Evolutionary conservation across 2,329 filamentous ascomycete genomes (phyloP), one percentile per base, ranked within the genome.

Genomic region (Fusarium buharicum): DNA sequence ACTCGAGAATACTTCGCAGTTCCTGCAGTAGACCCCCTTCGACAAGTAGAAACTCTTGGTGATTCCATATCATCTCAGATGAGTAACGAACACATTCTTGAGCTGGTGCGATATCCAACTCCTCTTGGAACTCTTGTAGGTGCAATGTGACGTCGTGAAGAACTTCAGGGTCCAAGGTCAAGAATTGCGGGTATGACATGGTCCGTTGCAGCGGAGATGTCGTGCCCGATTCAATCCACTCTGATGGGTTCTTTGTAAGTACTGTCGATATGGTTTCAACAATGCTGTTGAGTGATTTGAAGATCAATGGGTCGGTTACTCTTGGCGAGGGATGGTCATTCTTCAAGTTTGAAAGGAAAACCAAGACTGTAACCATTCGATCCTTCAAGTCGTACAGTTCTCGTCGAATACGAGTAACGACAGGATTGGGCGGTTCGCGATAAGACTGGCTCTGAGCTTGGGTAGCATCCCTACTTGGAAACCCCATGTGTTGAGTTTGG

Each of bases 341-440:
- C 5, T 40, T 54, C 0, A 71, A n/a, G 1, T 43, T 9, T 0
- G 14, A 34, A 2, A 71, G 17, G 6, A 71, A 50, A 1, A 30
- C 14, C 1, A 24, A 38, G 12, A 60, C 30, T 12, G 43, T 28
- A 3, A 52, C 49, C 2, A 66, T 38, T 11, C 47, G 50, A 10
- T 71, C 68, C 28, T 71, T 71, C 14, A 71, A 33, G 0, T 36
- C 24, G 47, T 68, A 67, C 0, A 71, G 44, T 16, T 67, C 67
- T 2, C 37, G 39, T 1, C 68, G 67, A 2, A 71, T 62, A 3
- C 52, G 54, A 1, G 36, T 28, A 1, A 71, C 24, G 1, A 52
- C 17, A 6, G 68, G 60, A 17, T 54, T 40, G 0, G 65, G 68
- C 4, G 57, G 46, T 28, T 55, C 44, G 6, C 17, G 18, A 3